Evolutionary conservation across 306 rosid genomes (phyloP).

Genomic region (Sechiopsis laciniata): DNA sequence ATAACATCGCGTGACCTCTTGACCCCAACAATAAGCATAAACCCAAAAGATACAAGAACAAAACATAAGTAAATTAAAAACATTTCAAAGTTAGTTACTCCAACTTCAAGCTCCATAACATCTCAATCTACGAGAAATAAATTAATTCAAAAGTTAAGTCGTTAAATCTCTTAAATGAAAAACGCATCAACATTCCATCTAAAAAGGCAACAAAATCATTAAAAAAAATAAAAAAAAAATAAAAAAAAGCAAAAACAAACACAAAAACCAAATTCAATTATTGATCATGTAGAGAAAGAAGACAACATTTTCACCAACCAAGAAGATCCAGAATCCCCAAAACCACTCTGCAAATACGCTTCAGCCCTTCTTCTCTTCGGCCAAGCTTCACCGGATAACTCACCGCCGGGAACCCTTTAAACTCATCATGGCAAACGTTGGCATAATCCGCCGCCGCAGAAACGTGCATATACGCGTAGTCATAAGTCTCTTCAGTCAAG

Average conservation of each 20-base stretch:
- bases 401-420: conserved; percentile 40
- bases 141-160: neutral
- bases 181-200: neutral
- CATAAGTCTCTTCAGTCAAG: conserved; percentile 50
- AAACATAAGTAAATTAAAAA: neutral
- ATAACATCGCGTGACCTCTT: too few species aligned
- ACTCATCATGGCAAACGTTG: conserved; percentile 64
- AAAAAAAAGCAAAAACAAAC: neutral
- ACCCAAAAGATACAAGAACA: too few species aligned
- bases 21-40: too few species aligned
- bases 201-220: neutral
- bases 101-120: neutral
- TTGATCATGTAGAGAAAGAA: neutral
- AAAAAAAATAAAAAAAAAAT: neutral
- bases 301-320: conserved; percentile 25
- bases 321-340: conserved; percentile 72
- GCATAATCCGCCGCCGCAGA: conserved; percentile 81
- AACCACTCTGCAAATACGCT: conserved; percentile 74
- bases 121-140: neutral
- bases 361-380: conserved; percentile 58
- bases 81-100: neutral
- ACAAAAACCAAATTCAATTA: neutral
- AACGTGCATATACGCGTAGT: conserved; percentile 68
- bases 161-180: neutral
- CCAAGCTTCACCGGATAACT: conserved; percentile 59